Evolutionary conservation across 2,329 filamentous ascomycete genomes (phyloP).

Genomic region (Cucurbitaria berberidis): DNA sequence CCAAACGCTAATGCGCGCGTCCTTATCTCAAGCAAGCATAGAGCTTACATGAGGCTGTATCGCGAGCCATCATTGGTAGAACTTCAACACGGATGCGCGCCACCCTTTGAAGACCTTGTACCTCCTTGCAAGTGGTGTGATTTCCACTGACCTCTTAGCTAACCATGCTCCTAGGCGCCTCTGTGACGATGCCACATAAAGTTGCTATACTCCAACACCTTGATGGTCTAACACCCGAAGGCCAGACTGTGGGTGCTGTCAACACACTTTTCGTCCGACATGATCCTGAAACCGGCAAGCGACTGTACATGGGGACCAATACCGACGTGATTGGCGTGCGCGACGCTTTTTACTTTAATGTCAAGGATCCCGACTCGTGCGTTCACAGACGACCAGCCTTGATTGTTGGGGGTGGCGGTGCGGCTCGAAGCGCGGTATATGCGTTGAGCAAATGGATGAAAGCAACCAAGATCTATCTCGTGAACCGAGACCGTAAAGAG

Average conservation of each 20-base stretch:
- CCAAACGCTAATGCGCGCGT: too few species aligned
- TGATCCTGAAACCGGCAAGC: constrained; percentile 53
- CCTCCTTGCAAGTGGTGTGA: too few species aligned
- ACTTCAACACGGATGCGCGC: too few species aligned
- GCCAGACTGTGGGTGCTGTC: constrained; percentile 74
- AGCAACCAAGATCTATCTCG: constrained; percentile 73
- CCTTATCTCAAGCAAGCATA: too few species aligned
- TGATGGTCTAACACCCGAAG: constrained; percentile 76
- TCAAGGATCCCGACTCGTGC: constrained; percentile 52
- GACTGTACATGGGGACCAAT: constrained; percentile 73
- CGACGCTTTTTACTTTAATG: constrained; percentile 66
- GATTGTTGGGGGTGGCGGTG: constrained; percentile 78
- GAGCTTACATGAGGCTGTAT: too few species aligned
- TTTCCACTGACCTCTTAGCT: background rate
- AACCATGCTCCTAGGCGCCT: constrained; percentile 59
- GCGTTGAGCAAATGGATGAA: constrained; percentile 73
- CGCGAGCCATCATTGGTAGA: too few species aligned
- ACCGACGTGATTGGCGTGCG: constrained; percentile 80
- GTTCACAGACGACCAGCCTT: constrained; percentile 69
- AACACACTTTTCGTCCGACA: constrained; percentile 76
- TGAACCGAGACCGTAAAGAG: constrained; percentile 73
- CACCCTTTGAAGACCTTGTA: too few species aligned
- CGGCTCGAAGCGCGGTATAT: constrained; percentile 78
- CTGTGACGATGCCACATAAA: constrained; percentile 86
- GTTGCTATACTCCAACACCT: constrained; percentile 74